Conservation (phyloP, 305 asterid genomes). For the Fraxinus floribunda region DNA sequence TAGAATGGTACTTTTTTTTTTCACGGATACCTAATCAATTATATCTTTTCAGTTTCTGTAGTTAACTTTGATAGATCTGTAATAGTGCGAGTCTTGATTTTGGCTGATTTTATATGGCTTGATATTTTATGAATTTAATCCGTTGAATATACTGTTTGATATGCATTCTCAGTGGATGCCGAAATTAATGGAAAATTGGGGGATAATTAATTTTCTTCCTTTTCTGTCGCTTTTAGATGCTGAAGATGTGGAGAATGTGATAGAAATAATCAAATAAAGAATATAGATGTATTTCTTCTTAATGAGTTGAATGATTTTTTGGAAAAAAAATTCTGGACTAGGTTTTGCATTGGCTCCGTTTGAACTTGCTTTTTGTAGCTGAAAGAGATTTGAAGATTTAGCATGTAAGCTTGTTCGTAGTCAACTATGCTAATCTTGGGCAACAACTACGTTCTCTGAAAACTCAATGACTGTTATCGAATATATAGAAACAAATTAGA, state of each 20-base stretch:
- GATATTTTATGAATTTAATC: neutral
- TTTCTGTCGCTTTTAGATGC: neutral
- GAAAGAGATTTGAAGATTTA: neutral
- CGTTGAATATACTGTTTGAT: neutral
- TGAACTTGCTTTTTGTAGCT: neutral
- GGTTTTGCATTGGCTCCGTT: neutral
- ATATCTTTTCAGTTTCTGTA: neutral
- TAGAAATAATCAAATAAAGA: neutral
- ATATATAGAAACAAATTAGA: neutral
- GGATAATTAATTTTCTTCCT: neutral
- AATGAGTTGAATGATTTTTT: neutral
- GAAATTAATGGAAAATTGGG: neutral
- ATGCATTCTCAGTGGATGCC: neutral
- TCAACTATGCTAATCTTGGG: neutral
- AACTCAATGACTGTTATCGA: neutral
- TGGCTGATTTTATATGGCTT: neutral
- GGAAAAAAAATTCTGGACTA: neutral
- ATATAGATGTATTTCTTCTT: neutral
- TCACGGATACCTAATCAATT: neutral
- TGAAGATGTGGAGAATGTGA: neutral
- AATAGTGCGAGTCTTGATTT: neutral
- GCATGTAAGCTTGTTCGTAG: neutral
- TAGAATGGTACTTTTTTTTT: neutral
- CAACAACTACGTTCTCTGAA: neutral
- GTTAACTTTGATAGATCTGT: slow-evolving; percentile 1